These are phyloP conservation scores for Athelia psychrophila DNA, from an alignment of 1,284 basidiomycete species.

Conservation along the genomic window DNA sequence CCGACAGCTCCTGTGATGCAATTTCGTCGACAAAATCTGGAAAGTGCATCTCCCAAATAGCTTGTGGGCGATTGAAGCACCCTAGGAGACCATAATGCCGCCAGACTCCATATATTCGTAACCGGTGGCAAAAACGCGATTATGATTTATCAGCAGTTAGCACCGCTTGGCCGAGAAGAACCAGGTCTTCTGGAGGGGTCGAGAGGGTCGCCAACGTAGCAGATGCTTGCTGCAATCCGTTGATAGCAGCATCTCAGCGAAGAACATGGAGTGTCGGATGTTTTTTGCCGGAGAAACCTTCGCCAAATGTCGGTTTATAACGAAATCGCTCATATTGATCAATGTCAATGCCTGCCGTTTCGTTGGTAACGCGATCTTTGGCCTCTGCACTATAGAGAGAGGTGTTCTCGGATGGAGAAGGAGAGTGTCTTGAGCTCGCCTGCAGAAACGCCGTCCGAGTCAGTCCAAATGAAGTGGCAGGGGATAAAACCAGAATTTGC, in stretches of 20 bases:
- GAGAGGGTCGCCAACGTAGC: background rate
- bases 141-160: constrained; percentile 46
- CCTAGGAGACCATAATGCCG: constrained; percentile 57
- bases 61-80: constrained; percentile 61
- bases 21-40: constrained; percentile 11
- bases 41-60: constrained; percentile 51
- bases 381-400: constrained; percentile 59
- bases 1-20: background rate
- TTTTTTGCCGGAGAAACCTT: constrained; percentile 43
- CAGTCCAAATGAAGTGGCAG: background rate
- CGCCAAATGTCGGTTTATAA: constrained; percentile 55
- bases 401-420: constrained; percentile 47
- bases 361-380: constrained; percentile 29
- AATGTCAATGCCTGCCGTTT: constrained; percentile 8
- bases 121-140: constrained; percentile 54
- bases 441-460: constrained; percentile 18
- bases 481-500: constrained; percentile 28
- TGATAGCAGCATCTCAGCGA: constrained; percentile 30
- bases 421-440: constrained; percentile 46
- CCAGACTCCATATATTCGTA: constrained; percentile 57
- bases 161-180: constrained; percentile 54
- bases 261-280: constrained; percentile 49
- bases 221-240: background rate
- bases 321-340: constrained; percentile 48
- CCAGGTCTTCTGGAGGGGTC: constrained; percentile 15